phyloP scores from a whole-genome alignment of 768 basidiomycete genomes.

The Hygrocybe punicea region DNA sequence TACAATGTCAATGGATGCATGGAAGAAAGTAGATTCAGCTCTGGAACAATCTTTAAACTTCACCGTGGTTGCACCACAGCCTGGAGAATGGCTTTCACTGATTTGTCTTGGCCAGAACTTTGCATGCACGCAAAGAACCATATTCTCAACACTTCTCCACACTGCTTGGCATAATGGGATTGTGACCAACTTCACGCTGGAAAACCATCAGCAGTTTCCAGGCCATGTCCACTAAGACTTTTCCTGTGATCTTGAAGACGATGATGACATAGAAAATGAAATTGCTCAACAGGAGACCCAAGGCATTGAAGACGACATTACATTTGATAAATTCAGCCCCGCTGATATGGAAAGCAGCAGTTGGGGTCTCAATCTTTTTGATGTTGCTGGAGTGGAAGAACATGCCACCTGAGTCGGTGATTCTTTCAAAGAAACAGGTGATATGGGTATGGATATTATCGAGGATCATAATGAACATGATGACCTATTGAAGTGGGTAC shows the following conservation, averaged over 20 bases:
- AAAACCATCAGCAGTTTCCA: not conserved
- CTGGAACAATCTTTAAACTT: not conserved
- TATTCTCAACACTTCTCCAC: not conserved
- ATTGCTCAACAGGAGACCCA: too few relatives aligned
- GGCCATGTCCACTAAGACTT: not conserved
- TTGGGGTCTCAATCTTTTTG: not conserved
- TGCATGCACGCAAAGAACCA: not conserved
- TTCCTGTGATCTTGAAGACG: not conserved
- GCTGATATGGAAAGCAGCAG: not conserved
- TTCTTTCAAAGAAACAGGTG: too few relatives aligned
- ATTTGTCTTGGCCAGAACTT: not conserved
- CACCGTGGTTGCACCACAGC: not conserved
- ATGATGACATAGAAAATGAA: not conserved
- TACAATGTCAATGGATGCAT: not conserved
- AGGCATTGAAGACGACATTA: not conserved
- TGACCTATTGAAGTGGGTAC: not conserved
- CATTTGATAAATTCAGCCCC: not conserved
- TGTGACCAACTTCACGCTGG: not conserved
- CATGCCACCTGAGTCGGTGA: too few relatives aligned
- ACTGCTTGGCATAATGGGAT: not conserved
- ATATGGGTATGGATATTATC: not conserved
- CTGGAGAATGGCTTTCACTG: not conserved
- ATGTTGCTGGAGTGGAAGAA: too few relatives aligned
- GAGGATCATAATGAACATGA: not conserved
- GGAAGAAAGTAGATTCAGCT: not conserved